Base-by-base conservation (phyloP, 352 stramenopile genomes). In the Globisporangium orthogonon region DNA sequence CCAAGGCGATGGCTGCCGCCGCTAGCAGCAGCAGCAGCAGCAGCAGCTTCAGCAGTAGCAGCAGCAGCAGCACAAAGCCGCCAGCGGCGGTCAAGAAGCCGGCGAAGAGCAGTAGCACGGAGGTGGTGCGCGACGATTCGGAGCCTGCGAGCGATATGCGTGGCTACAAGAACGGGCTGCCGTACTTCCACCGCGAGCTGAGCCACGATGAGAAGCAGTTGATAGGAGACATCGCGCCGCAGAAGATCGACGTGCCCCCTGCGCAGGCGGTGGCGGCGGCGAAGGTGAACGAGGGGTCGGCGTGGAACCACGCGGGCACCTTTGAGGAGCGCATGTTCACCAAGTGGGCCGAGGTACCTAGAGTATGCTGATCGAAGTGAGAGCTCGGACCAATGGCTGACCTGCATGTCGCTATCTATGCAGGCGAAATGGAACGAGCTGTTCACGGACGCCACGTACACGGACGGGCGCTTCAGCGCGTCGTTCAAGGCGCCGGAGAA, bases 151-250 rank as follows among this genome's bases (percentile, higher is more conserved):
- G 56, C 5, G 65, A 91, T 28, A 69, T 88, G 60, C 73, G 76
- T 28, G 83, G 83, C 23, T 94, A 94, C 70, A 91, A 91, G 76
- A 91, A 94, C 56, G 83, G 83, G 0, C 33, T 91, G 50, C 83
- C 83, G 29, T 99, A 98, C 65, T 99, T 99, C 74, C 96, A 99
- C 70, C 92, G 97, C 60, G 96, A 99, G 69, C 71, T 99, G 39
- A 95, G 88, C 10, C 94, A 98, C 65, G 86, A 99, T 59, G 92
- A 96, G 40, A 98, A 98, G 66, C 79, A 70, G 46, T 89, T 99
- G 68, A 98, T 98, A 58, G 96, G 98, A 56, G 98, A 99, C 70
- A 97, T 94, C 61, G 82, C 83, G 37, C 87, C 85, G 0, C 85
- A 95, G 71, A 91, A 92, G 65, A 85, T 92, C 39, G 76, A 86